phyloP scores from a whole-genome alignment of 208 protist species.

The Plasmodiophora brassicae region DNA sequence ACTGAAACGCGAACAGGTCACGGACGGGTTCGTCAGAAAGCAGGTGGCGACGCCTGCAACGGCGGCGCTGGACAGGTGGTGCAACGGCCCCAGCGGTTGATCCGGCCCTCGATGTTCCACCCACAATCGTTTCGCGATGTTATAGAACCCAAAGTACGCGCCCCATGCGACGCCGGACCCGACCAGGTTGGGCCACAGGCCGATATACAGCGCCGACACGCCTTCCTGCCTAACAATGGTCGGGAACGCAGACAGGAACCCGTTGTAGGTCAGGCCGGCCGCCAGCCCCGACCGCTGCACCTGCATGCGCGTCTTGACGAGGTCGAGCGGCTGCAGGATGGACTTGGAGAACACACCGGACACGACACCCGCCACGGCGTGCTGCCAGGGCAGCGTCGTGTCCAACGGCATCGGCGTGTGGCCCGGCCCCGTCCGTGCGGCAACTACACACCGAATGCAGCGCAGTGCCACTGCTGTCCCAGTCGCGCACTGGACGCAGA shows the following conservation, averaged over 20 bases:
- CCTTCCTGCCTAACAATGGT: slow-evolving; percentile 7
- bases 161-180: slow-evolving; percentile 4
- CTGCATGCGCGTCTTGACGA: slow-evolving; percentile 17
- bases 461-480: no score
- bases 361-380: not conserved
- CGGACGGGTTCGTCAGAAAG: not conserved
- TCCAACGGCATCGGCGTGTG: no score
- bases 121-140: not conserved
- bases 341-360: slow-evolving; percentile 22
- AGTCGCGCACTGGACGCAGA: no score
- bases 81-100: not conserved
- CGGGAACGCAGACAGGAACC: not conserved
- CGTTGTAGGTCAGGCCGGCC: not conserved
- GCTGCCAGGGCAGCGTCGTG: no score
- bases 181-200: not conserved
- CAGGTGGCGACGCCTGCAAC: not conserved
- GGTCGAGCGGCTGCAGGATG: slow-evolving; percentile 24
- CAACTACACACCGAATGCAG: no score
- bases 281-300: not conserved
- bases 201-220: not conserved
- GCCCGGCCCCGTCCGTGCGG: no score
- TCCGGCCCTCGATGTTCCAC: not conserved
- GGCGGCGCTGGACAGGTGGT: slow-evolving; percentile 9
- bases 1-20: no score
- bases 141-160: not conserved